Evolutionary conservation across 1,284 basidiomycete species (phyloP), one percentile per base, ranked within the genome.

Genomic region (Puccinia novopanici): DNA sequence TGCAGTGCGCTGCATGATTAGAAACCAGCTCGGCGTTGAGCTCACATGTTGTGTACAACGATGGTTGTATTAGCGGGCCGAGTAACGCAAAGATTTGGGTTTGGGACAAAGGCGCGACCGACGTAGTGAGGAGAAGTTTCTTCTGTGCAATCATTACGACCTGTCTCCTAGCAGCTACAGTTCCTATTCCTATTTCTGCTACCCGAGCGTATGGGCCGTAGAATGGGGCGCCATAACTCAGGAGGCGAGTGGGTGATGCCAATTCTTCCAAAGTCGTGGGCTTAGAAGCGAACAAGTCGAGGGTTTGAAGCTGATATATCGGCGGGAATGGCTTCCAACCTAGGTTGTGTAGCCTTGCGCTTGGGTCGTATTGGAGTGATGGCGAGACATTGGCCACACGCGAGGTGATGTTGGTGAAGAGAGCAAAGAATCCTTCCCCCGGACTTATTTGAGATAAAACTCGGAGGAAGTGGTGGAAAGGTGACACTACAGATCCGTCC

Each of bases 21-120:
- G 57, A 61, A 61, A 61, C 30, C 57, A 61, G 15, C 57, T 61
- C 57, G 30, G 57, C 57, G 57, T 61, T 61, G 30, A 61, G 57
- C 12, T 37, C 30, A 27, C 57, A 61, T 27, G 57, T 30, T 61
- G 57, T 10, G 30, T 61, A 61, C 30, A 61, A 61, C 10, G 4
- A 30, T 37, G 57, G 57, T 61, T 61, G 27, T 61, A 37, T 37
- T 61, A 37, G n/a, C 13, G 55, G 5, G 13, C 57, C 30, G 17
- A 34, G 57, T 5, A 52, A 12, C 17, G 50, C 50, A 52, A 52
- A 52, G 50, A 52, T 52, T 52, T 52, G 50, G 4, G 9, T 4
- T 52, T 52, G 9, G 50, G 17, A 4, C 17, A 13, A 4, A 10
- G 50, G 9, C 4, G 10, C 9, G 50, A 4, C 4, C 4, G 50